Evolutionary conservation across 441 rosid genomes (phyloP).

Genomic region (Mallotus japonicus): DNA sequence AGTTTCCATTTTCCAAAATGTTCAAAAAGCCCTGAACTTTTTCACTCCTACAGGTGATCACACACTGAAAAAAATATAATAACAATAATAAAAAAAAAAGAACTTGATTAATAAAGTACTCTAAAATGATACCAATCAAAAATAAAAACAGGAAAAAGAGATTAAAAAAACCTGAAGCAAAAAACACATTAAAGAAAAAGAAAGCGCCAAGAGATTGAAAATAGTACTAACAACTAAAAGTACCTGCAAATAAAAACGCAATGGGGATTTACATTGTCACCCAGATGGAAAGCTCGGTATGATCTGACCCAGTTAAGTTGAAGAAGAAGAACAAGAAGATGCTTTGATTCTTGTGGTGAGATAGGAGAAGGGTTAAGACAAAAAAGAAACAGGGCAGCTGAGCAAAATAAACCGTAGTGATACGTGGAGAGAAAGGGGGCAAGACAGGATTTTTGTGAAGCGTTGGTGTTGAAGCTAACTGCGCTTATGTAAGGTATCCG

Average conservation of each 20-base stretch:
- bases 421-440: background rate
- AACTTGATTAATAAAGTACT: slow-evolving; percentile 1
- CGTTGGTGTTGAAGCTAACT: background rate
- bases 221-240: background rate
- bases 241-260: slow-evolving; percentile 21
- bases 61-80: background rate
- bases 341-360: background rate
- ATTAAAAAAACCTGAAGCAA: background rate
- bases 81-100: background rate
- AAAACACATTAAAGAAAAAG: background rate
- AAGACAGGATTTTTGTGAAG: background rate
- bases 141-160: background rate
- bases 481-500: background rate
- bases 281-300: background rate
- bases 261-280: slow-evolving; percentile 14
- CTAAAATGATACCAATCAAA: background rate
- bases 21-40: slow-evolving; percentile 7
- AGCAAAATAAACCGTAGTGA: background rate
- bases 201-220: background rate
- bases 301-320: slow-evolving; percentile 15
- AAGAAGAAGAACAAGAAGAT: background rate
- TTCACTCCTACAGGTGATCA: slow-evolving; percentile 27
- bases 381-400: background rate
- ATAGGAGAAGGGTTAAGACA: too few species aligned
- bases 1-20: slow-evolving; percentile 32